Base-by-base conservation (phyloP, 805 yeast genomes). In the Grigorovia jiainica region DNA sequence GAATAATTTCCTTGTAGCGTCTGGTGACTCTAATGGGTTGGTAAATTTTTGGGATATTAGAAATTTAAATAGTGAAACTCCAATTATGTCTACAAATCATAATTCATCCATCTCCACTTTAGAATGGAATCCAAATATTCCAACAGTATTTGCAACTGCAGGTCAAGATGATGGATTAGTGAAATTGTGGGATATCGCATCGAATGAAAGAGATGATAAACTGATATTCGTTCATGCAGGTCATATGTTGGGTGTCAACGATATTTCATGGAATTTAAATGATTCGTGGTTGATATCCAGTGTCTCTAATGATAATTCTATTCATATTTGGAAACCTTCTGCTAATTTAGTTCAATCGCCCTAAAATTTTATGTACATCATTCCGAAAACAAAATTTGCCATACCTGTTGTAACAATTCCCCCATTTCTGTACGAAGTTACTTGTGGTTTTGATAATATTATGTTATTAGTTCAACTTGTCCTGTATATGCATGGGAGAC, bases 161-260 rank as follows among this genome's bases (percentile, higher is more conserved):
- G 76, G 80, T 0, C 77, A 80, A n/a, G 73, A 74, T 2, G 87
- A 80, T 51, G 74, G 76, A 1, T 51, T 70, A 37, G 87, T 81
- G 8, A 76, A 75, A 51, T 31, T 86, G 2, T 78, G 80, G 75
- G 82, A 83, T 51, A 55, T 75, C 3, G 47, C 68, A 5, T 45
- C 51, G 4, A 52, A 53, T 3, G 58, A 51, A 1, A 54, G 57
- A 16, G 11, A 37, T 6, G 36, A 35, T 16, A 60, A 51, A 39
- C 53, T 72, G 40, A 36, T 76, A 7, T 87, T 89, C 55, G 68
- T 71, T 3, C 97, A 89, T 61, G 81, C 79, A 3, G 97, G 97
- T 0, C 97, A 89, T 59, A 72, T 81, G 73, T 66, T 82, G n/a
- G 87, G 90, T 3, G 85, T 89, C 3, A 83, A 82, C 49, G 97